Base-by-base conservation (phyloP, 805 yeast species). In the Candida pini region DNA sequence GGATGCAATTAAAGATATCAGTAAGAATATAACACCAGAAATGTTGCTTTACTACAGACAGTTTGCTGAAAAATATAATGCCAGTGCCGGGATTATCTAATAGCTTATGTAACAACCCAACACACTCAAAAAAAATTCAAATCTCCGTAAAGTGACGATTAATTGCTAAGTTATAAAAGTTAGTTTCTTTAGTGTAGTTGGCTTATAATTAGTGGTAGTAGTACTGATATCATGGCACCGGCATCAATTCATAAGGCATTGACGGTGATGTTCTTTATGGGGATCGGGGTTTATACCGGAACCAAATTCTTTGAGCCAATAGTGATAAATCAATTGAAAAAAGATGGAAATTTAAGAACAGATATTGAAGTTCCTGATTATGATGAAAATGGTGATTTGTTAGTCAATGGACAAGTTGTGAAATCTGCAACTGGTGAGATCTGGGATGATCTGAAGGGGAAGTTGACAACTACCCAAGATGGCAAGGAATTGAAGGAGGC, bases 21-120 rank as follows among this genome's bases (percentile, higher is more conserved):
- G 88, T 8, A 73, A 71, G 49, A 92, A 90, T 19, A 92, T 92
- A 29, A 88, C 96, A 0, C 66, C 67, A 9, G 96, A 86, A 16
- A 87, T 90, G 96, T 52, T 89, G 21, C 73, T 69, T 2, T 89
- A 86, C 45, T 90, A 83, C 53, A 63, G 63, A 40, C 74, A 66
- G 14, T 81, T 78, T 54, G 68, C 76, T 10, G 49, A 49, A n/a
- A 54, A 50, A 31, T 53, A 51, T 24, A 42, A 47, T 30, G 57
- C 53, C 25, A 39, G n/a, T n/a, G n/a, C n/a, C n/a, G n/a, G n/a
- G n/a, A n/a, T n/a, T n/a, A n/a, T n/a, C n/a, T n/a, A n/a, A n/a
- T n/a, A n/a, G n/a, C n/a, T n/a, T n/a, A n/a, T n/a, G n/a, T n/a
- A n/a, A n/a, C n/a, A n/a, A n/a, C n/a, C n/a, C n/a, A n/a, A n/a